Evolutionary conservation across 306 rosid genomes (phyloP), one percentile per base, ranked within the genome.

Genomic region (Vigna trinervia): DNA sequence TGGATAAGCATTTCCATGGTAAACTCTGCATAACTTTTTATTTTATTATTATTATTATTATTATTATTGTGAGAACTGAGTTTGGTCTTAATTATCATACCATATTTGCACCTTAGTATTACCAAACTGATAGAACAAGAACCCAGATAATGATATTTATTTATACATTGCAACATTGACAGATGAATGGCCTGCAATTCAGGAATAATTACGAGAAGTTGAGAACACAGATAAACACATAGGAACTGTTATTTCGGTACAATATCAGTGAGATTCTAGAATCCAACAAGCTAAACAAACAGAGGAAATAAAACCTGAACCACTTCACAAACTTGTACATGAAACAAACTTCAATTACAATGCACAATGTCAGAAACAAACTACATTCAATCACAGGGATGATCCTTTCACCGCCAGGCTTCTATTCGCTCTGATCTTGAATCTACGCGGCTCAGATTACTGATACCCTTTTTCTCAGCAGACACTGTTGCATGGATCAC

Each of bases 321-420:
- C 80, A 90, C 77, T 78, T 69, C 84, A 84, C 82, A 87, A 80
- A 69, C 85, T 63, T 78, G 57, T 58, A 43, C 78, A 41, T 74
- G 26, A 73, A 78, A 83, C 84, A 83, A 87, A 84, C 5, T 10
- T 84, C 79, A 65, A 65, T 19, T 64, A 64, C 50, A 84, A 61
- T 28, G 52, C 69, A 77, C 68, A 75, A 14, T 64, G 79, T 53
- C 66, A 83, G 48, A 78, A 77, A 70, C 89, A 78, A 81, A 80
- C 78, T 80, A 73, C 71, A 78, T n/a, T 36, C 12, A 5, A 51
- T 39, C 32, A 38, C 50, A 65, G 34, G 6, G 50, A 17, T 76
- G 78, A 70, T 77, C 68, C 67, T 78, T 81, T 91, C 82, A 94
- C 45, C 93, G 80, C 97, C 98, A 92, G 4, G 97, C 90, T 85